Base-by-base conservation (phyloP, 495 filamentous ascomycete species). In the Penicillium longicatenatum region DNA sequence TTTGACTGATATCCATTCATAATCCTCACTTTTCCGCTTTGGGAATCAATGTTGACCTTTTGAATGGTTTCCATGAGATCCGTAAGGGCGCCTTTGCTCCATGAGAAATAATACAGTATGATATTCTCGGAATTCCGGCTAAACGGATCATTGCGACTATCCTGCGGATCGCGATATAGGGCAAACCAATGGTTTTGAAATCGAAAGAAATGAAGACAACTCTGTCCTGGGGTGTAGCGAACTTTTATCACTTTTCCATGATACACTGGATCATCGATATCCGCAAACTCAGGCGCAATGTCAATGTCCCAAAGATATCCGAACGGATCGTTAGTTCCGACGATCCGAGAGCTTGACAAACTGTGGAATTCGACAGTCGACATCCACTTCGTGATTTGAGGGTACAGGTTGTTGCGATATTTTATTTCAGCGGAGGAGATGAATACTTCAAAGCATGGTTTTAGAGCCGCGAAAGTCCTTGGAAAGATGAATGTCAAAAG, bases 401-500 rank as follows among this genome's bases (percentile, higher is more conserved):
- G 49, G 31, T 52, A 52, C 11, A 52, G 30, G 37, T 52, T 52
- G 22, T 52, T 52, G 8, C 49, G 49, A 31, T 52, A 31, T 52
- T 9, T 33, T 10, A 52, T 37, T 20, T 33, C 30, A 9, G 49
- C 30, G 19, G 49, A 52, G 29, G 49, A 16, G 49, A 52, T 22
- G 33, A 52, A 37, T 8, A 52, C 5, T 17, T n/a, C 31, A 33
- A 52, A 1, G 37, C 31, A 19, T 29, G 49, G 49, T 52, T 20
- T 31, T 19, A 52, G 49, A 14, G 17, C 22, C 22, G 26, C 17
- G 14, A 17, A 35, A 30, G 37, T 17, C 33, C 29, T 35, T 11
- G 49, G 49, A n/a, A 52, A 17, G 31, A 52, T 37, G 31, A 52
- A 52, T 52, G 49, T 52, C 17, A 31, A 52, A 37, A 52, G 31